A percentile compares a stretch with the other conserved stretches of the same genome.
Evolutionary conservation across 352 stramenopile species (phyloP).

Genomic region (Globisporangium spiculum): DNA sequence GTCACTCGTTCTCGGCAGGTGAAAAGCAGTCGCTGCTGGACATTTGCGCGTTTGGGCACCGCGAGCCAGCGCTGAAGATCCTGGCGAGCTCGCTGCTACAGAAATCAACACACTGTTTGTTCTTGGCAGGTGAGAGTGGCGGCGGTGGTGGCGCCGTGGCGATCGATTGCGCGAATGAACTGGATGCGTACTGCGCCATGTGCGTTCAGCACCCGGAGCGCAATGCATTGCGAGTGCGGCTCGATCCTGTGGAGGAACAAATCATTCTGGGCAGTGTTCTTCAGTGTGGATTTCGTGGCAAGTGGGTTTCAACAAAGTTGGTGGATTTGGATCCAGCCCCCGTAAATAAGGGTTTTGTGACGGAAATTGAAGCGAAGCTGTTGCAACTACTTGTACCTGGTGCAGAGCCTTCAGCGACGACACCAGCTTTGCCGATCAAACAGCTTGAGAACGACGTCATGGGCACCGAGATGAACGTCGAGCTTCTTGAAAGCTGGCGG

Average conservation of each 20-base stretch:
- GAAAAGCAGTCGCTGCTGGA: slow-evolving; percentile 24
- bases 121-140: slow-evolving; percentile 18
- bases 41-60: slow-evolving; percentile 31
- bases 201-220: slow-evolving; percentile 4
- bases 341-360: slow-evolving; percentile 18
- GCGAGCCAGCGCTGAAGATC: slow-evolving; percentile 37
- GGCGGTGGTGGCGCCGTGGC: slow-evolving; percentile 9
- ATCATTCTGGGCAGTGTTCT: slow-evolving; percentile 12
- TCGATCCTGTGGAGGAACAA: slow-evolving; percentile 16
- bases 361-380: slow-evolving; percentile 15
- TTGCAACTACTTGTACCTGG: neutral
- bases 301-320: neutral
- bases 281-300: neutral
- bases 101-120: slow-evolving; percentile 25
- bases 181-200: slow-evolving; percentile 20
- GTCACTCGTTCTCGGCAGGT: slow-evolving; percentile 24
- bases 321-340: slow-evolving; percentile 11
- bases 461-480: slow-evolving; percentile 32
- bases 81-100: slow-evolving; percentile 22
- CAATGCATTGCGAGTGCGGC: slow-evolving; percentile 21
- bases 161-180: slow-evolving; percentile 10
- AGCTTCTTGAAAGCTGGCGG: slow-evolving; percentile 42
- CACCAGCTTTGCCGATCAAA: slow-evolving; percentile 23
- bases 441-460: slow-evolving; percentile 23
- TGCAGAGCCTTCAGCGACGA: neutral